Conservation (phyloP, 2,329 filamentous ascomycete genomes). For the Fusarium udum region DNA sequence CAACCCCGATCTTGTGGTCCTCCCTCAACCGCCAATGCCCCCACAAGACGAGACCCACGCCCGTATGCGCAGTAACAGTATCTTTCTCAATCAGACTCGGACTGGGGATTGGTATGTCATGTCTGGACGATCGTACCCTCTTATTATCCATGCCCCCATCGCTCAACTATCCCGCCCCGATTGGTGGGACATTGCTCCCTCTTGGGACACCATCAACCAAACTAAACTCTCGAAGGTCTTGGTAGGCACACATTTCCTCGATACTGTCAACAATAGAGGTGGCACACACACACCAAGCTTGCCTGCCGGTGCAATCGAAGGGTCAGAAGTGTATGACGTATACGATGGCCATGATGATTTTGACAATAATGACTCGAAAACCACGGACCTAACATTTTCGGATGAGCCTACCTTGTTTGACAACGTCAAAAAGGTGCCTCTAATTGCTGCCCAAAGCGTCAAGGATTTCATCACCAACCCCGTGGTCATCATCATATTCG, state of each 20-base stretch:
- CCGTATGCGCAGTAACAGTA: constrained; percentile 67
- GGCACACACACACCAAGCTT: constrained; percentile 51
- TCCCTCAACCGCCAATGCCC: constrained; percentile 83
- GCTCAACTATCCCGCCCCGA: constrained; percentile 57
- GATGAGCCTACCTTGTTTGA: constrained; percentile 58
- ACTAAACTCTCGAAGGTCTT: constrained; percentile 68
- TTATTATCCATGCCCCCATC: constrained; percentile 74
- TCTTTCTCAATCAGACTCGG: constrained; percentile 89
- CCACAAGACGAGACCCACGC: constrained; percentile 59
- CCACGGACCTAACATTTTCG: constrained; percentile 38
- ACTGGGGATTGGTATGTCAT: constrained; percentile 94
- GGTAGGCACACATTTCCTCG: constrained; percentile 76
- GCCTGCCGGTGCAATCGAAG: constrained; percentile 47
- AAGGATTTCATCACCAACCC: constrained; percentile 67
- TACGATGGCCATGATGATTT: constrained; percentile 38
- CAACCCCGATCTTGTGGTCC: constrained; percentile 80
- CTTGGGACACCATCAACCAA: constrained; percentile 52
- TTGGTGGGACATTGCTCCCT: constrained; percentile 57
- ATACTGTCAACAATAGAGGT: constrained; percentile 47
- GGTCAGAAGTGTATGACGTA: constrained; percentile 7
- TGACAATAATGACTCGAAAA: constrained; percentile 47
- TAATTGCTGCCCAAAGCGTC: constrained; percentile 59
- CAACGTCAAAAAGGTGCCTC: constrained; percentile 61
- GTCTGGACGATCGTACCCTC: constrained; percentile 85
- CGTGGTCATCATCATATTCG: constrained; percentile 57